These are phyloP conservation scores for Podila epicladia DNA, from an alignment of 192 early-diverging fungal species.

Conservation along the genomic window DNA sequence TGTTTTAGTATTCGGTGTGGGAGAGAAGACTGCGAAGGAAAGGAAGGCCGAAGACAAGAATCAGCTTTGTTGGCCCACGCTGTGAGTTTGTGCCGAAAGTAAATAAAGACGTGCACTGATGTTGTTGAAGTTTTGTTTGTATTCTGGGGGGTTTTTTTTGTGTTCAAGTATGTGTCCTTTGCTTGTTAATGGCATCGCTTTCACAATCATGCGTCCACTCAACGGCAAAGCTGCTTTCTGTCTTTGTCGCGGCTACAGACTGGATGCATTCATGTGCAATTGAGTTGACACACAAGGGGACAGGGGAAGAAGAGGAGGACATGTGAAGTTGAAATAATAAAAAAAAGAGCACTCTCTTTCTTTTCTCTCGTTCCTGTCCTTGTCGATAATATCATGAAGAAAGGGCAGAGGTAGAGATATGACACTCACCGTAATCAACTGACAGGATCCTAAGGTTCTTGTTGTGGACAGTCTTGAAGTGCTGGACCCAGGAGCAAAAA, in stretches of 20 bases:
- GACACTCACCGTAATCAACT: slow-evolving; percentile 34
- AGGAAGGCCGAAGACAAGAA: not conserved
- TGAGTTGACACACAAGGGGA: not conserved
- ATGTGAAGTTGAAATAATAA: slow-evolving; percentile 2
- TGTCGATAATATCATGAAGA: not conserved
- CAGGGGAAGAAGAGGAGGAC: not conserved
- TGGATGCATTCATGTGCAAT: not conserved
- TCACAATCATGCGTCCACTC: no score
- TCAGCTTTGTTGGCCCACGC: not conserved
- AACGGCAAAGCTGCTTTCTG: no score
- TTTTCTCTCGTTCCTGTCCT: not conserved
- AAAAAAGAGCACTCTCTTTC: slow-evolving; percentile 5
- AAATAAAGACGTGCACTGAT: not conserved
- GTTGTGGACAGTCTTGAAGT: slow-evolving; percentile 47
- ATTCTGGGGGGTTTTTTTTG: no score
- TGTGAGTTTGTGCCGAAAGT: not conserved
- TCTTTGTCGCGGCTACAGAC: not conserved
- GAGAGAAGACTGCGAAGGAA: not conserved
- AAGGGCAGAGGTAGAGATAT: not conserved
- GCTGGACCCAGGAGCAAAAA: slow-evolving; percentile 49
- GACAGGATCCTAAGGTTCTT: slow-evolving; percentile 45
- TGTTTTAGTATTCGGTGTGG: not conserved
- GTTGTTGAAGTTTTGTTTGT: no score
- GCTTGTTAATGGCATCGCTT: not conserved
- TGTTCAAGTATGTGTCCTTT: not conserved